phyloP scores from a whole-genome alignment of 164 flowering plant genomes.

The Magnolia officinalis region DNA sequence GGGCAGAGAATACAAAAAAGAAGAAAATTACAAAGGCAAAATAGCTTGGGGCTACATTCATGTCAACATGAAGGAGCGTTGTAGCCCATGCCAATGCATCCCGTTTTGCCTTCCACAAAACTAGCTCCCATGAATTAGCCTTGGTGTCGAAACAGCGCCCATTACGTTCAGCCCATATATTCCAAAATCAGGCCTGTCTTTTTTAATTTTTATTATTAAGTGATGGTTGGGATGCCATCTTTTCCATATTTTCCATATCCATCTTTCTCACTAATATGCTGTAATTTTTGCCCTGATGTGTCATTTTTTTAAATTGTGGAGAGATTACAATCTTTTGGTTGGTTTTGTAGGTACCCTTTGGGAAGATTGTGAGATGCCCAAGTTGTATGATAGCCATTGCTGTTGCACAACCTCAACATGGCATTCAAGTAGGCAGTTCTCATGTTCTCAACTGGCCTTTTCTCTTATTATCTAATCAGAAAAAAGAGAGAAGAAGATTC shows the following conservation, averaged over 20 bases:
- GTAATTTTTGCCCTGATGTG: not conserved
- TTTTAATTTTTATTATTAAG: not conserved
- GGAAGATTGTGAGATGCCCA: conserved; percentile 89
- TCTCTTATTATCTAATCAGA: not conserved
- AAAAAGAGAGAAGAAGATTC: not conserved
- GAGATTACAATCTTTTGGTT: not conserved
- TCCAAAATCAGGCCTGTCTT: not conserved
- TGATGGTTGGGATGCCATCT: not conserved
- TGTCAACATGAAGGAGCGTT: too few species aligned
- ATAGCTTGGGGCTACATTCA: too few species aligned
- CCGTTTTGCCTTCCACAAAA: too few species aligned
- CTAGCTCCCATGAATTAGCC: too few species aligned
- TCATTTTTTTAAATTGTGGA: not conserved
- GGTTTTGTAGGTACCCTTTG: conserved; percentile 78
- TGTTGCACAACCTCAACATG: conserved; percentile 96
- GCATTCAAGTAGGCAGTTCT: conserved; percentile 63
- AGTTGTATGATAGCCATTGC: conserved; percentile 80
- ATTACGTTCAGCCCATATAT: too few species aligned
- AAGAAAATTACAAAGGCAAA: too few species aligned
- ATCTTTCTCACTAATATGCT: not conserved
- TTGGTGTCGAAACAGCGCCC: too few species aligned
- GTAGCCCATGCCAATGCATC: too few species aligned
- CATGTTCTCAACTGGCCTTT: not conserved
- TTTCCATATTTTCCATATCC: not conserved
- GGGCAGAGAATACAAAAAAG: too few species aligned